Evolutionary conservation across 371 early-diverging fungal species (phyloP).

Genomic region (Rhizopus microsporus): DNA sequence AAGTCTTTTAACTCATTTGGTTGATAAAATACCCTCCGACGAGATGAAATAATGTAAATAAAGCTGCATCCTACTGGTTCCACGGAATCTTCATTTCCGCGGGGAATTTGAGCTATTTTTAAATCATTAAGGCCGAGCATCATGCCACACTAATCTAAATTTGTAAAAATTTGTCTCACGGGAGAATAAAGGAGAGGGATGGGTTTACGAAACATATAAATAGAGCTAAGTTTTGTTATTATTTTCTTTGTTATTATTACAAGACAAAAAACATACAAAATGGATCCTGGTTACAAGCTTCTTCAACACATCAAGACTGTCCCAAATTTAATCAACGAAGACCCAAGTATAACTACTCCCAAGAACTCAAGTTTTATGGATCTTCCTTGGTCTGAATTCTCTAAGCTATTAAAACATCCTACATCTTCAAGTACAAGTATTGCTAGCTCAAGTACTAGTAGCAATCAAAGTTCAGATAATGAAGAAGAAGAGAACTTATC

Average conservation of each 20-base stretch:
- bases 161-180: constrained; percentile 22
- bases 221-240: constrained; percentile 1
- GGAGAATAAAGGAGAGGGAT: neutral
- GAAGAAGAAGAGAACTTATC: constrained; percentile 16
- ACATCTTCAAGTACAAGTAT: constrained; percentile 16
- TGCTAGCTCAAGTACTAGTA: constrained; percentile 17
- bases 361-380: constrained; percentile 41
- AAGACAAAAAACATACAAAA: constrained; percentile 12
- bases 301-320: constrained; percentile 46
- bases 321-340: constrained; percentile 46
- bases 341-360: constrained; percentile 44
- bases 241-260: neutral
- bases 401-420: constrained; percentile 24
- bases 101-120: neutral
- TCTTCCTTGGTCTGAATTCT: constrained; percentile 44
- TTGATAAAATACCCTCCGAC: neutral
- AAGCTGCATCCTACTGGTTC: constrained; percentile 1
- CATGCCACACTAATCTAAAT: constrained; percentile 14
- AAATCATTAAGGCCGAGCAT: neutral
- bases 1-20: neutral
- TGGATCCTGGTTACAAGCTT: constrained; percentile 50
- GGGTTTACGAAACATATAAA: constrained; percentile 14
- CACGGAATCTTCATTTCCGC: constrained; percentile 1
- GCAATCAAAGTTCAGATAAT: neutral
- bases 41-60: neutral